Conservation (phyloP, 805 yeast species). For the Candida krabiensis region DNA sequence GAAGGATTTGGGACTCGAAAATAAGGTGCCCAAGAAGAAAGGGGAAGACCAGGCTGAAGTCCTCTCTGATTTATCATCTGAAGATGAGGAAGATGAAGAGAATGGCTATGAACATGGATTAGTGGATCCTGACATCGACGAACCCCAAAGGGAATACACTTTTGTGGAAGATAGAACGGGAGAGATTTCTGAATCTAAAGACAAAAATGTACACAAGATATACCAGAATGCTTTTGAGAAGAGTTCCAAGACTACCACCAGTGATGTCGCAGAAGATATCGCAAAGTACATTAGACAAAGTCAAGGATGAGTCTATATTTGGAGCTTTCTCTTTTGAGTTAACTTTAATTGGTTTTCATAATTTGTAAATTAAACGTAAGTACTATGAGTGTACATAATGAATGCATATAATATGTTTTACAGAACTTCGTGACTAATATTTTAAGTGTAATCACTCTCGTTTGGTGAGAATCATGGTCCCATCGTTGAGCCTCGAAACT, state of each 20-base stretch:
- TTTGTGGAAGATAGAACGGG: constrained; percentile 63
- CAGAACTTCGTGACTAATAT: too few relatives aligned
- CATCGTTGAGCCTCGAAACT: constrained; percentile 19
- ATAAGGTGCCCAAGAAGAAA: constrained; percentile 14
- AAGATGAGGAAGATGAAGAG: constrained; percentile 45
- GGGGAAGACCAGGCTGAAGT: constrained; percentile 44
- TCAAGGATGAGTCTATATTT: constrained; percentile 15
- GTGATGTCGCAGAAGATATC: constrained; percentile 69
- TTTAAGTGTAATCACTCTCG: too few relatives aligned
- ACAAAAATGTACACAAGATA: constrained; percentile 58
- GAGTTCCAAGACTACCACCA: constrained; percentile 59
- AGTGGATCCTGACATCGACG: constrained; percentile 38
- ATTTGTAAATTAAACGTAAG: too few relatives aligned
- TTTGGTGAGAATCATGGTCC: constrained; percentile 20
- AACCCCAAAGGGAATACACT: constrained; percentile 62
- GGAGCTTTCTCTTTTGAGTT: too few relatives aligned
- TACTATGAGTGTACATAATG: too few relatives aligned
- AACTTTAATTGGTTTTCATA: too few relatives aligned
- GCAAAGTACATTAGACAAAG: constrained; percentile 54
- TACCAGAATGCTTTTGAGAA: constrained; percentile 73
- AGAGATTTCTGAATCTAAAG: constrained; percentile 51
- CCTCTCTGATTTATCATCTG: constrained; percentile 47
- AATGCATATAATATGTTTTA: too few relatives aligned
- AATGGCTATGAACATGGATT: constrained; percentile 45
- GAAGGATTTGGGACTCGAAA: constrained; percentile 81